phyloP scores from a whole-genome alignment of 306 rosid genomes.

The Echinosophora koreensis region DNA sequence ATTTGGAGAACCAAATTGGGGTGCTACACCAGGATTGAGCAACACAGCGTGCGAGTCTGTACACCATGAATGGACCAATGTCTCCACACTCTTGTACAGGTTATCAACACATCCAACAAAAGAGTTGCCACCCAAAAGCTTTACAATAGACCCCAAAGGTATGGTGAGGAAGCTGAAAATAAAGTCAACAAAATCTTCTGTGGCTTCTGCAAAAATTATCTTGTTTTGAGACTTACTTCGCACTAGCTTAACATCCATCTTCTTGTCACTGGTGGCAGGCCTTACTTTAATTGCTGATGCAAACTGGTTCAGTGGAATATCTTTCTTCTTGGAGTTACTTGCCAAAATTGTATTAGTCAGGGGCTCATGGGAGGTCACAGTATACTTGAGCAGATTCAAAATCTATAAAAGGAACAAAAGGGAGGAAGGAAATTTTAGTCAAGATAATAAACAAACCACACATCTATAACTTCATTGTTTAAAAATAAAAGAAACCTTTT shows the following conservation, averaged over 20 bases:
- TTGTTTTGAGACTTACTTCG: slow-evolving; percentile 39
- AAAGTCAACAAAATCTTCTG: slow-evolving; percentile 43
- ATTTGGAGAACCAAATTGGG: slow-evolving; percentile 28
- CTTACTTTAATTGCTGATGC: slow-evolving; percentile 21
- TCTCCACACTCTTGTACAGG: slow-evolving; percentile 44
- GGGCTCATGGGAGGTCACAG: slow-evolving; percentile 36
- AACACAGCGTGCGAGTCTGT: slow-evolving; percentile 3
- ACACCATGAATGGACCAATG: slow-evolving; percentile 42
- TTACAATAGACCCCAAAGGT: slow-evolving; percentile 40
- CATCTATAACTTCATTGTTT: background rate
- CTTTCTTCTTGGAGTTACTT: slow-evolving; percentile 26
- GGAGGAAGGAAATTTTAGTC: background rate
- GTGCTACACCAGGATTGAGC: slow-evolving; percentile 43
- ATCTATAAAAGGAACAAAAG: slow-evolving; percentile 8
- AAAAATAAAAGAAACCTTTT: background rate
- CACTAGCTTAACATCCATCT: slow-evolving; percentile 42
- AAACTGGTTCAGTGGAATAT: slow-evolving; percentile 1
- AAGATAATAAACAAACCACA: slow-evolving; percentile 9
- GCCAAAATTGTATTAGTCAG: slow-evolving; percentile 33
- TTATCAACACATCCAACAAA: slow-evolving; percentile 45
- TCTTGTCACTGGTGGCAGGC: slow-evolving; percentile 24
- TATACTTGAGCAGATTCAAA: slow-evolving; percentile 42
- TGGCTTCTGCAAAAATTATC: slow-evolving; percentile 40
- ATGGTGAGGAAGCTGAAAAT: slow-evolving; percentile 44
- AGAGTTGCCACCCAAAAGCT: slow-evolving; percentile 39